Conservation (phyloP, 2,329 filamentous ascomycete genomes). For the Fusarium ambrosium region DNA sequence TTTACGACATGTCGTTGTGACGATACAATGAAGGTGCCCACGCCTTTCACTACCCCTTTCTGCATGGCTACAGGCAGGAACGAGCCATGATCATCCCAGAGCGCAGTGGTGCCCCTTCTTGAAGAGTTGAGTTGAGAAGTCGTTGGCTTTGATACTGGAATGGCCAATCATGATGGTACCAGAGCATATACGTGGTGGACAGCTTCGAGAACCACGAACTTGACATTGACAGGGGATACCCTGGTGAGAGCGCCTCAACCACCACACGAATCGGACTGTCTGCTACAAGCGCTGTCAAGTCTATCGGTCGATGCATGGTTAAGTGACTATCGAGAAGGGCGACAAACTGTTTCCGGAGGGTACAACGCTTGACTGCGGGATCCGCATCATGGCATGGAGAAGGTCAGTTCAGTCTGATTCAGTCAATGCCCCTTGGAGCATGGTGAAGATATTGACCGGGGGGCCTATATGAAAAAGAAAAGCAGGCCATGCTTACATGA, state of each 20-base stretch:
- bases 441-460: constrained; percentile 29
- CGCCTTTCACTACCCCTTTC: neutral
- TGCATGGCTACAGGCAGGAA: neutral
- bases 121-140: neutral
- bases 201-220: neutral
- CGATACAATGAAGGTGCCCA: neutral
- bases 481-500: constrained; percentile 42
- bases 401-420: neutral
- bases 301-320: neutral
- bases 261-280: neutral
- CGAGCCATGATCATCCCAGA: neutral
- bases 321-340: neutral
- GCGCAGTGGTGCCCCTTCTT: neutral
- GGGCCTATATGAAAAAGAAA: constrained; percentile 32
- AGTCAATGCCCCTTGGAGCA: neutral
- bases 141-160: neutral
- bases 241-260: neutral
- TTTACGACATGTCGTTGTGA: neutral
- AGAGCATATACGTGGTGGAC: neutral
- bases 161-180: neutral
- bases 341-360: neutral
- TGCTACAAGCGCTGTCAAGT: neutral
- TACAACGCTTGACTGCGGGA: neutral
- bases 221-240: constrained; percentile 8
- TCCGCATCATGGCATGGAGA: neutral